These are phyloP conservation scores for Talaromyces atroroseus DNA, from an alignment of 2,329 filamentous ascomycete species.

Conservation along the genomic window DNA sequence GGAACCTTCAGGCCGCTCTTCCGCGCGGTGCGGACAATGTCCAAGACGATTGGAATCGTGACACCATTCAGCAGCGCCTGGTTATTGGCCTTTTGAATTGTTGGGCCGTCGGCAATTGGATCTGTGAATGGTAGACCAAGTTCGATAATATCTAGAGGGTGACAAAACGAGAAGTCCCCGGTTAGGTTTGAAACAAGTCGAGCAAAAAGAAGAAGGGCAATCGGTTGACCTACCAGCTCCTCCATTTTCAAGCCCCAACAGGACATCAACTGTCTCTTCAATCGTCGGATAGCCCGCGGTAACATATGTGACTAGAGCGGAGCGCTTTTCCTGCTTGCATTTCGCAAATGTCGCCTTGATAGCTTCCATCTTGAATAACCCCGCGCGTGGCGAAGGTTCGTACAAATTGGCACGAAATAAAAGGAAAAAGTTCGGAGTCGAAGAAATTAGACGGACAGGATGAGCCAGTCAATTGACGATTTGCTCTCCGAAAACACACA, in stretches of 20 bases:
- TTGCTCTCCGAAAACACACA: background rate
- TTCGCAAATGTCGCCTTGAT: slow-evolving; percentile 53
- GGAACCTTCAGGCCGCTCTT: slow-evolving; percentile 71
- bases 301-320: slow-evolving; percentile 90
- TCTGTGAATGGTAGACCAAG: slow-evolving; percentile 96
- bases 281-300: slow-evolving; percentile 85
- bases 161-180: slow-evolving; percentile 3
- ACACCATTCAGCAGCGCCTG: slow-evolving; percentile 84
- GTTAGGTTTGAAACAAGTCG: slow-evolving; percentile 2
- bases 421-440: background rate
- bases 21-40: slow-evolving; percentile 78
- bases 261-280: slow-evolving; percentile 74
- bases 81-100: slow-evolving; percentile 93
- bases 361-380: slow-evolving; percentile 41
- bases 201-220: background rate
- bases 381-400: background rate
- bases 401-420: background rate
- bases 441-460: background rate
- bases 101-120: slow-evolving; percentile 94
- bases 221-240: slow-evolving; percentile 63
- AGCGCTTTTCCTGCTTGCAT: slow-evolving; percentile 56
- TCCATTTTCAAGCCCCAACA: slow-evolving; percentile 86
- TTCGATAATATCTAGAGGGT: slow-evolving; percentile 74
- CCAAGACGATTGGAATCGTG: slow-evolving; percentile 69
- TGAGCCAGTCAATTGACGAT: background rate